Percentiles rank a stretch among this genome's conserved stretches.
These are phyloP conservation scores for Leccinellum albellum DNA, from an alignment of 768 basidiomycete species.

Conservation along the genomic window DNA sequence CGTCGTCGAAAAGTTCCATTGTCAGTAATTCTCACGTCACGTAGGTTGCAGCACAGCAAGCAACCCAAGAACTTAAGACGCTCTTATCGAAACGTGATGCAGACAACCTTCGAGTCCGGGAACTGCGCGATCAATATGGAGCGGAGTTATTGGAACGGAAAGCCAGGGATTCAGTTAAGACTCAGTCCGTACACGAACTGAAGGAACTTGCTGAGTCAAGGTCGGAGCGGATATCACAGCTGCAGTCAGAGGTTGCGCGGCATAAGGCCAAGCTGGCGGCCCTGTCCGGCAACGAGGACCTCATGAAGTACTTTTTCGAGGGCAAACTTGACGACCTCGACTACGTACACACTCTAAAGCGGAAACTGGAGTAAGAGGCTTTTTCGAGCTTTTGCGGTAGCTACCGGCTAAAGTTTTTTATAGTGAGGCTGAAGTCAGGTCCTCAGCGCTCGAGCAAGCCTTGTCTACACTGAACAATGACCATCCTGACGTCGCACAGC, in stretches of 20 bases:
- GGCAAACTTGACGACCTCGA: constrained; percentile 49
- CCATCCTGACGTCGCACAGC: constrained; percentile 50
- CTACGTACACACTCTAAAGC: constrained; percentile 53
- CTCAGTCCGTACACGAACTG: constrained; percentile 58
- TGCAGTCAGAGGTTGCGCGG: constrained; percentile 70
- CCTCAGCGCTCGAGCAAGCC: constrained; percentile 49
- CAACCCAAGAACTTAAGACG: constrained; percentile 59
- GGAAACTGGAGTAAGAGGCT: constrained; percentile 49
- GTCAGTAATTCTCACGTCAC: constrained; percentile 11
- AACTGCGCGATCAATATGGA: constrained; percentile 62
- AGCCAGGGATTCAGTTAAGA: constrained; percentile 56
- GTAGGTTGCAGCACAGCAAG: constrained; percentile 43
- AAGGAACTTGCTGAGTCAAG: constrained; percentile 63
- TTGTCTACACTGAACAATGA: constrained; percentile 43
- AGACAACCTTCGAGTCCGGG: constrained; percentile 66
- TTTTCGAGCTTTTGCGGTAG: not conserved
- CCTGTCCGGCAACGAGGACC: constrained; percentile 61
- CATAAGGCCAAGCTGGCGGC: constrained; percentile 78
- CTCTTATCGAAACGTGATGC: constrained; percentile 61
- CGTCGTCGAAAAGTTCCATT: constrained; percentile 19
- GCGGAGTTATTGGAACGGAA: constrained; percentile 69
- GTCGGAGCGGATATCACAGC: constrained; percentile 65
- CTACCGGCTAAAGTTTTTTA: constrained; percentile 13
- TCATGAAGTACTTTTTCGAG: constrained; percentile 66
- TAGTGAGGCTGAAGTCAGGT: constrained; percentile 53